These are phyloP conservation scores for Spatholobus suberectus DNA, from an alignment of 306 rosid genomes.

Conservation along the genomic window DNA sequence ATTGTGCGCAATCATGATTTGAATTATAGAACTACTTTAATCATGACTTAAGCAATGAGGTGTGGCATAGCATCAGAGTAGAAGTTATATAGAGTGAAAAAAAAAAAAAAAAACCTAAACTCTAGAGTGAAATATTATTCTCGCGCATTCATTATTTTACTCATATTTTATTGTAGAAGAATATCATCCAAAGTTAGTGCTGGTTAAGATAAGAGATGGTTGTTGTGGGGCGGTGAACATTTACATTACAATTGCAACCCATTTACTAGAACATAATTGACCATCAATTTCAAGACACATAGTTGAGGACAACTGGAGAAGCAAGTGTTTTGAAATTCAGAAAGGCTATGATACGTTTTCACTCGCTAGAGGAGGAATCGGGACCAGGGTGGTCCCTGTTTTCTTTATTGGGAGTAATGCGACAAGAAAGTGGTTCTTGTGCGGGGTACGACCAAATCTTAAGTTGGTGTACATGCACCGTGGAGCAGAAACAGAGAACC, in stretches of 20 bases:
- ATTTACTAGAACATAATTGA: too few species aligned
- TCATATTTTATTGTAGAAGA: too few species aligned
- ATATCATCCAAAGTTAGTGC: not conserved
- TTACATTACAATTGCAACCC: not conserved
- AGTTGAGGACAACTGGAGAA: constrained; percentile 6
- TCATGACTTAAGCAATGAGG: not conserved
- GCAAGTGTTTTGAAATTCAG: constrained; percentile 3
- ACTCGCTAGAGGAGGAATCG: not conserved
- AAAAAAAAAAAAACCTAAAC: too few species aligned
- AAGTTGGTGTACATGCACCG: not conserved
- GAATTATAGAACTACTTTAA: not conserved
- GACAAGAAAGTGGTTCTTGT: constrained; percentile 3
- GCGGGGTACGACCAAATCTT: not conserved
- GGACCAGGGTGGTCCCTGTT: constrained; percentile 13
- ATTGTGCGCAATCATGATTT: not conserved
- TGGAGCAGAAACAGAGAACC: not conserved
- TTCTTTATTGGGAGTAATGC: not conserved
- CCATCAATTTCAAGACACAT: not conserved
- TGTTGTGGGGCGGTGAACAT: not conserved
- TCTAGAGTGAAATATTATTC: too few species aligned
- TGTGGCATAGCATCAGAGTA: not conserved
- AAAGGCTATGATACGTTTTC: not conserved
- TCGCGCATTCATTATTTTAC: too few species aligned
- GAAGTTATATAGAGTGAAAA: too few species aligned
- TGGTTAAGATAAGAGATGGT: not conserved